Evolutionary conservation across 805 yeast species (phyloP).

Genomic region (Pichia exigua): DNA sequence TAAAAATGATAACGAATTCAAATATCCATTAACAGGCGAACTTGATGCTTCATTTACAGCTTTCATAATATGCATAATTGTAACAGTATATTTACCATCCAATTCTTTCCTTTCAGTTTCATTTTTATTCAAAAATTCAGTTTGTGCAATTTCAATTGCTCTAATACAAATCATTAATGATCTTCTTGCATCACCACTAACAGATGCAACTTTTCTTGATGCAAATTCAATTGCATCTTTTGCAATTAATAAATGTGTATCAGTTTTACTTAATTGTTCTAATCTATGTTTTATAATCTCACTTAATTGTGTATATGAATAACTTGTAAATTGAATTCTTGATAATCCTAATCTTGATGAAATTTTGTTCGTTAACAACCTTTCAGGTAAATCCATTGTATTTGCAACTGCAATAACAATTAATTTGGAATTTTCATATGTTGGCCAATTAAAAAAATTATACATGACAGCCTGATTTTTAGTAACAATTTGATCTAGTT

Average conservation of each 20-base stretch:
- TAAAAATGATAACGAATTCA: conserved; percentile 55
- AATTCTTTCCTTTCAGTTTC: conserved; percentile 21
- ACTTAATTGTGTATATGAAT: conserved; percentile 69
- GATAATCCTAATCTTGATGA: conserved; percentile 86
- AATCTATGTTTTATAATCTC: conserved; percentile 68
- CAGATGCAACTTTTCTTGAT: conserved; percentile 89
- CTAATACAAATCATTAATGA: conserved; percentile 82
- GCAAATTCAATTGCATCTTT: conserved; percentile 86
- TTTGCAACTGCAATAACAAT: conserved; percentile 92
- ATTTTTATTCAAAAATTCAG: conserved; percentile 37
- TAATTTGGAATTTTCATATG: conserved; percentile 67
- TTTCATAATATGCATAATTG: conserved; percentile 64
- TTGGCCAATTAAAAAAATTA: conserved; percentile 97
- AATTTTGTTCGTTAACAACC: conserved; percentile 77
- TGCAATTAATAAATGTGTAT: conserved; percentile 39
- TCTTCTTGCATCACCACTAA: conserved; percentile 94
- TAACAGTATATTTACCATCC: conserved; percentile 45
- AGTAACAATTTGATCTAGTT: conserved; percentile 84
- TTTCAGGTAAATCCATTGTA: conserved; percentile 94
- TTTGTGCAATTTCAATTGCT: conserved; percentile 83
- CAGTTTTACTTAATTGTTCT: conserved; percentile 35
- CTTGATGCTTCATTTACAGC: conserved; percentile 75
- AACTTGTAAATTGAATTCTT: conserved; percentile 83
- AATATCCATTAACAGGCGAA: conserved; percentile 58
- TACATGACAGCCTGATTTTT: conserved; percentile 81